Base-by-base conservation (phyloP, 2,329 filamentous ascomycete species). In the Fusarium sp. region DNA sequence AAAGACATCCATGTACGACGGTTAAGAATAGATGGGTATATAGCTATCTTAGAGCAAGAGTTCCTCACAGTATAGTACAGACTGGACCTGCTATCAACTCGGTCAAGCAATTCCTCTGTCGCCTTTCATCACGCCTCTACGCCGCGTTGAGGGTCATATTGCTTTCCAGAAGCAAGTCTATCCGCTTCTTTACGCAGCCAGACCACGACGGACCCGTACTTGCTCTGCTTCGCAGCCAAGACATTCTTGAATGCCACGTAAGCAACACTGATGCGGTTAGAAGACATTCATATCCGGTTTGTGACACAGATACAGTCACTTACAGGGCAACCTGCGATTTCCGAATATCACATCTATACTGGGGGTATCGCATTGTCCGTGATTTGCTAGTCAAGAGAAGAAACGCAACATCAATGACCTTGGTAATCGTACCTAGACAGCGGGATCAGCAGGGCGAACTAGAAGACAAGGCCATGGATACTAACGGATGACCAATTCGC, bases 181-280 rank as follows among this genome's bases (percentile, higher is more conserved):
- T 74, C 74, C 15, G 82, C 80, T 72, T 89, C 83, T 13, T 66
- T 76, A 7, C 86, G 83, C 64, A 97, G 80, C 94, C 94, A 97
- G 34, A 77, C 78, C 61, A 98, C 79, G 13, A 95, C 86, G 31
- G 81, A 80, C 6, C 75, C 76, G 79, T 94, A 93, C 58, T 85
- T 87, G 36, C 91, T 91, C 84, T 97, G 94, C 78, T 92, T 94
- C 72, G 85, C 87, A 50, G 80, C 78, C 73, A 98, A 84, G 30
- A 96, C 90, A 54, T 85, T 82, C 47, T 83, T 78, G 74, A 97
- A 97, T 6, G 94, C 94, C 30, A 84, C 84, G 54, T 90, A 89
- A 1, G 90, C 91, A 63, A 95, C 82, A 84, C 91, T 92, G 74
- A 28, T 34, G 31, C 5, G 8, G 23, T 64, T 31, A 70, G 62